A percentile compares a stretch with the other conserved stretches of the same genome.
Conservation (phyloP, 2,329 filamentous ascomycete species). For the Fusarium globosum region DNA sequence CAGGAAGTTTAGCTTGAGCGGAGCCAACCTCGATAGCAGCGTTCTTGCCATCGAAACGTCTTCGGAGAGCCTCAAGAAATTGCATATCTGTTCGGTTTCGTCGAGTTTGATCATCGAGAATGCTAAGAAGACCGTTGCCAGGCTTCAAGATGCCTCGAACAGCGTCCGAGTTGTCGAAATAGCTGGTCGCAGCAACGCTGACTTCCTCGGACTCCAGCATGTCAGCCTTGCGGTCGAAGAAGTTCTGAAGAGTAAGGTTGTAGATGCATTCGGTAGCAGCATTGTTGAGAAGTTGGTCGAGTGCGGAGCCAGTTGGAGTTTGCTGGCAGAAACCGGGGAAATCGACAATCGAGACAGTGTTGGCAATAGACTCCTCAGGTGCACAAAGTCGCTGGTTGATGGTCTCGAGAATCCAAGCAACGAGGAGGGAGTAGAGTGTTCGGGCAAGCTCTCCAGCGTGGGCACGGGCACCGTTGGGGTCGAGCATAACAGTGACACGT, state of each 20-base stretch:
- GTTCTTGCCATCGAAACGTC: conserved; percentile 95
- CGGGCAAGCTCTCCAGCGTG: conserved; percentile 95
- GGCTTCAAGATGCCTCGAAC: conserved; percentile 91
- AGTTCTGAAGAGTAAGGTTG: conserved; percentile 92
- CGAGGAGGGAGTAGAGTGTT: conserved; percentile 91
- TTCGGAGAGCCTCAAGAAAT: conserved; percentile 88
- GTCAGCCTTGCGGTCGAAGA: conserved; percentile 95
- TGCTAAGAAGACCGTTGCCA: conserved; percentile 91
- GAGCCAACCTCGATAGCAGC: conserved; percentile 84
- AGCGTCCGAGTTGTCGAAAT: conserved; percentile 97
- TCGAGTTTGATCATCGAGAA: conserved; percentile 94
- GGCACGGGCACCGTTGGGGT: conserved; percentile 86
- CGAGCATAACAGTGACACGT: conserved; percentile 98
- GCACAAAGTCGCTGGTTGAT: conserved; percentile 93
- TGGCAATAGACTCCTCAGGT: conserved; percentile 85
- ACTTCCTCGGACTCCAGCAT: conserved; percentile 96
- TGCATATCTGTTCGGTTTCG: conserved; percentile 90
- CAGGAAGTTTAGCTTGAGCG: conserved; percentile 79
- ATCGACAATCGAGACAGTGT: conserved; percentile 94
- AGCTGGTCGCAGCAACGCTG: conserved; percentile 88
- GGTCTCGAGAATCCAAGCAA: conserved; percentile 92
- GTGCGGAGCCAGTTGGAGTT: conserved; percentile 81
- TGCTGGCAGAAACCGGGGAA: conserved; percentile 95
- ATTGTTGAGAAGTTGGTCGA: conserved; percentile 96
- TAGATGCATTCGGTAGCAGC: conserved; percentile 92